A percentile compares a stretch with the other conserved stretches of the same genome.
Conservation (phyloP, 2,329 filamentous ascomycete species). For the Teratosphaeria viscida region DNA sequence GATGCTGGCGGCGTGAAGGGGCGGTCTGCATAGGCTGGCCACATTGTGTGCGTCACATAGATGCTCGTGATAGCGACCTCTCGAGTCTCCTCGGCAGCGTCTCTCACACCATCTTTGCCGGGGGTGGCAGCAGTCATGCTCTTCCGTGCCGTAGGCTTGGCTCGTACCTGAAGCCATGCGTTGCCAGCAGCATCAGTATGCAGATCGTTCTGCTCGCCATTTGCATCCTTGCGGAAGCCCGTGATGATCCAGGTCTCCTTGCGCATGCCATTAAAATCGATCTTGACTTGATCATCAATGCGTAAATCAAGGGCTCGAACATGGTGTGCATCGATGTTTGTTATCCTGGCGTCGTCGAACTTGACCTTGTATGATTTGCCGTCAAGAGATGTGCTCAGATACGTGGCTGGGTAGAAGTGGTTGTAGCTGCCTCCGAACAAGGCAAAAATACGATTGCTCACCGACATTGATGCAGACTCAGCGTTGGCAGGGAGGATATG, state of each 20-base stretch:
- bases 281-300: conserved; percentile 36
- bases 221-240: conserved; percentile 28
- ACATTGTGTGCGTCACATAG: conserved; percentile 36
- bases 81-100: conserved; percentile 18
- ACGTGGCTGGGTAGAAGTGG: conserved; percentile 52
- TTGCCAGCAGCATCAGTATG: conserved; percentile 34
- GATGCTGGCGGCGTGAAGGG: conserved; percentile 20
- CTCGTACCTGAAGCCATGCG: conserved; percentile 24
- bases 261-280: conserved; percentile 35
- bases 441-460: conserved; percentile 44
- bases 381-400: conserved; percentile 36
- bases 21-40: conserved; percentile 31
- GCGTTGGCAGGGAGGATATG: neutral
- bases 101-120: conserved; percentile 1
- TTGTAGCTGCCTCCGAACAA: conserved; percentile 43
- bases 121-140: conserved; percentile 17
- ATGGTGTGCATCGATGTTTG: conserved; percentile 29
- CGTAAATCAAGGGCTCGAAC: conserved; percentile 34
- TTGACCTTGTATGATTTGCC: conserved; percentile 33
- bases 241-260: conserved; percentile 34
- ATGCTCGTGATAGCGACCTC: conserved; percentile 32
- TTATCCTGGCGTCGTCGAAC: conserved; percentile 38
- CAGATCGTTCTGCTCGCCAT: conserved; percentile 22
- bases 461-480: neutral
- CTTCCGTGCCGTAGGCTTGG: conserved; percentile 27